Percentiles rank a stretch among this genome's conserved stretches.
Evolutionary conservation across 1,284 basidiomycete genomes (phyloP).

Genomic region (Phellinidium pouzarii): DNA sequence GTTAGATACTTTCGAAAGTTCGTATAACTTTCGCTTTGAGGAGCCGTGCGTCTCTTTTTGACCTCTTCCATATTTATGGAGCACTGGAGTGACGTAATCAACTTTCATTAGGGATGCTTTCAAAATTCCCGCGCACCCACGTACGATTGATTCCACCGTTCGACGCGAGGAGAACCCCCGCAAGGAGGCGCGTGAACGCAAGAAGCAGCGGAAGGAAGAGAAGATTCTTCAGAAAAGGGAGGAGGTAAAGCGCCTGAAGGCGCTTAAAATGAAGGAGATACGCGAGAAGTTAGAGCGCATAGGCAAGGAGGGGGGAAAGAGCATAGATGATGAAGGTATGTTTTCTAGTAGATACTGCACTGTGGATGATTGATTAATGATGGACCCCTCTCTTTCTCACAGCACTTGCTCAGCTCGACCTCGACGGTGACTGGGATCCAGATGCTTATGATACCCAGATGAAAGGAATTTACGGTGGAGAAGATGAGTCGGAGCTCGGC

Average conservation of each 20-base stretch:
- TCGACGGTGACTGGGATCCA: slow-evolving; percentile 82
- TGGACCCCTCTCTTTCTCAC: slow-evolving; percentile 9
- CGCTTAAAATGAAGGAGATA: slow-evolving; percentile 80
- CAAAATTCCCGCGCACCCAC: slow-evolving; percentile 75
- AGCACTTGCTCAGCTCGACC: slow-evolving; percentile 59
- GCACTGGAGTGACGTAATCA: not conserved
- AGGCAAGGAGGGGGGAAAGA: slow-evolving; percentile 55
- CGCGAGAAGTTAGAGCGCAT: slow-evolving; percentile 69
- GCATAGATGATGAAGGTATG: slow-evolving; percentile 40
- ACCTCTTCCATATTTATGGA: not conserved
- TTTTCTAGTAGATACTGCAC: not conserved
- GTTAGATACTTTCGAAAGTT: slow-evolving; percentile 68
- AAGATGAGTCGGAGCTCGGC: slow-evolving; percentile 41
- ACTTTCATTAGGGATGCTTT: slow-evolving; percentile 50
- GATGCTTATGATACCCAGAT: slow-evolving; percentile 74
- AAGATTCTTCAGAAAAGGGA: slow-evolving; percentile 72
- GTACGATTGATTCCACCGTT: slow-evolving; percentile 61
- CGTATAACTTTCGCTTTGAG: slow-evolving; percentile 94
- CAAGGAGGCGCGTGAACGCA: slow-evolving; percentile 73
- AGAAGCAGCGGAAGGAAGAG: slow-evolving; percentile 72
- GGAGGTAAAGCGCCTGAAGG: slow-evolving; percentile 74
- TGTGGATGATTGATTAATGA: not conserved
- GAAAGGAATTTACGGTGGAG: slow-evolving; percentile 53
- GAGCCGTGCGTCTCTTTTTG: slow-evolving; percentile 63
- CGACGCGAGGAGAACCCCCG: slow-evolving; percentile 75